Base-by-base conservation (phyloP, 352 stramenopile genomes). In the Pythium chondricola region DNA sequence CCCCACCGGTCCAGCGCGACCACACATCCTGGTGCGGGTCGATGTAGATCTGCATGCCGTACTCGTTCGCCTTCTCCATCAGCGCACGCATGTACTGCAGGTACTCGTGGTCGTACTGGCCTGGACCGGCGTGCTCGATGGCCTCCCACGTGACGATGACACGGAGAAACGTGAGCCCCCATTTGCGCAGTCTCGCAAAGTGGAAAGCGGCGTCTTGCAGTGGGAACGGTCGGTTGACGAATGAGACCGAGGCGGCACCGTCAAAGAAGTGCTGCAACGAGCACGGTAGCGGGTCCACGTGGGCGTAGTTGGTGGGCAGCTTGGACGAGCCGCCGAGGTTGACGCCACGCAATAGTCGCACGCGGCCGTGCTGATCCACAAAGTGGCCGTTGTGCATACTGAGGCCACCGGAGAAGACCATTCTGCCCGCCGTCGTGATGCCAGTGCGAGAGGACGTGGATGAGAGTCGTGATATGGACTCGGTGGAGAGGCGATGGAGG, bases 1-100 rank as follows among this genome's bases (percentile, higher is more conserved):
- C 85, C 1, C 88, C 88, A 17, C 88, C 88, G 0, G 85, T 95
- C 71, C 73, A 97, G 16, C 87, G 75, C 16, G 79, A 93, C 86
- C 86, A 97, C 20, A 96, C 85, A 55, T 97, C 88, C 67, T 97
- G 88, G 48, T 97, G 88, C 7, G 82, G 85, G 42, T 97, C 84
- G n/a, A 97, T 75, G 48, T 91, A 95, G 18, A 96, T 63, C 25
- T 63, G 58, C n/a, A 97, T 66, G n/a, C 62, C 74, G 54, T 82
- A 88, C 17, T 75, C 63, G 8, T 48, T 61, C 2, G 80, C 79
- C 33, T 79, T 74, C 41, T 67, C 42, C 21, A 96, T 43, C 1
- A 96, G 21, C 6, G 67, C 56, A 9, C 65, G 63, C 18, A 96
- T 50, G 56, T 96, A 96, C 13, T 41, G 14, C 1, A 96, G 52